A percentile compares a stretch with the other conserved stretches of the same genome.
Evolutionary conservation across 2,329 filamentous ascomycete genomes (phyloP).

Genomic region (Arthrobotrys conoides): DNA sequence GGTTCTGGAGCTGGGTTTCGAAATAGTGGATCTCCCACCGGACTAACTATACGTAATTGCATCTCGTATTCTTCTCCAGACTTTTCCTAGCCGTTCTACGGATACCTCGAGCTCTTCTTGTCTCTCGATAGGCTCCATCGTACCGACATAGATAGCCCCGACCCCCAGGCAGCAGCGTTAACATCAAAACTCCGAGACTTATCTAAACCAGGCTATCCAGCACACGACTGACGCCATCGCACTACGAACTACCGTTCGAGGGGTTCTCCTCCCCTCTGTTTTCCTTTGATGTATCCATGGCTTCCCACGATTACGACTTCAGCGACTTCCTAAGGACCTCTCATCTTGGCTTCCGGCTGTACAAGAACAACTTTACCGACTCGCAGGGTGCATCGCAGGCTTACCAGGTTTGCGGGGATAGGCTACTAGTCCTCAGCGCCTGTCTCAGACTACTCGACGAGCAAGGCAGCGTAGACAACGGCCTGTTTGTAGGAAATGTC

Average conservation of each 20-base stretch:
- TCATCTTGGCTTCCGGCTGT: slow-evolving; percentile 53
- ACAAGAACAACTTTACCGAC: slow-evolving; percentile 56
- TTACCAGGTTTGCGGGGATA: slow-evolving; percentile 56
- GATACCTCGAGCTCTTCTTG: not conserved
- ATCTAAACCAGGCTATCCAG: slow-evolving; percentile 52
- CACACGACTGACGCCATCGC: slow-evolving; percentile 58
- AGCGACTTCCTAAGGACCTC: slow-evolving; percentile 58
- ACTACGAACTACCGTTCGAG: slow-evolving; percentile 20
- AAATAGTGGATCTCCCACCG: slow-evolving; percentile 53
- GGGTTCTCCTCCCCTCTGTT: slow-evolving; percentile 25
- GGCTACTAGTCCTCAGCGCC: slow-evolving; percentile 58
- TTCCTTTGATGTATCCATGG: slow-evolving; percentile 53
- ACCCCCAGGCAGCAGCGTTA: slow-evolving; percentile 2
- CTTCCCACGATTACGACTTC: slow-evolving; percentile 60
- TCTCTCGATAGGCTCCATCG: slow-evolving; percentile 11
- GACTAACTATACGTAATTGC: slow-evolving; percentile 57
- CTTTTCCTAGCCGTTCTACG: slow-evolving; percentile 6
- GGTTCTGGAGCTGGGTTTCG: slow-evolving; percentile 45
- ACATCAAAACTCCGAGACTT: slow-evolving; percentile 18
- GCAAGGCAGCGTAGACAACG: slow-evolving; percentile 55
- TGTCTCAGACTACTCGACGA: slow-evolving; percentile 55
- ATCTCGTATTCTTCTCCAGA: slow-evolving; percentile 29
- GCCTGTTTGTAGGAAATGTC: slow-evolving; percentile 47
- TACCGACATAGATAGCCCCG: slow-evolving; percentile 16
- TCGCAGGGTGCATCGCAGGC: slow-evolving; percentile 44